Evolutionary conservation across 225 moss, liverwort and hornwort species (phyloP), one percentile per base, ranked within the genome.

Genomic region (Antitrichia curtipendula): DNA sequence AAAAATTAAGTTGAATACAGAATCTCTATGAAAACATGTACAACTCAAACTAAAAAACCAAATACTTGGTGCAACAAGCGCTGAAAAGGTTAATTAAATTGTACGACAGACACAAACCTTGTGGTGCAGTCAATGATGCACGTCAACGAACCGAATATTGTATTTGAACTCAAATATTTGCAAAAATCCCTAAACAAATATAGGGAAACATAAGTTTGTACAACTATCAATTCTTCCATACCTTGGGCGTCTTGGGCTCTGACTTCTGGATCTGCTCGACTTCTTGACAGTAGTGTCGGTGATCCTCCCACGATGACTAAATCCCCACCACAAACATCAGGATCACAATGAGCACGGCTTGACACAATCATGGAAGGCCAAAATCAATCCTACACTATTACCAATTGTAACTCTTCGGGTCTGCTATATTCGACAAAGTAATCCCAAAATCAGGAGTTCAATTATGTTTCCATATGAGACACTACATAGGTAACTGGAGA

Each of bases 231-330:
- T n/a, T 45, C 53, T 59, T 57, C 45, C 84, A 80, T 83, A 89
- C 97, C 95, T 94, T 86, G 93, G 86, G 86, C 92, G 92, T 60
- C 94, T 95, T 88, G 97, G 97, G 84, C 97, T 97, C 66, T 94
- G 94, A 90, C 97, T 97, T 89, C 97, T 94, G 70, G 97, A 97
- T 89, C 96, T 91, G 87, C 96, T 97, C 81, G 90, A 90, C 78
- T 92, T 94, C 65, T 94, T 95, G 13, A 96, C 93, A 75, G 93
- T 96, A 29, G 91, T 92, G 64, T 97, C 94, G 2, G 97, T 97
- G 57, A 97, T 97, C 89, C 95, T 95, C 40, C 97, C 97, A 45
- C 97, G 94, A 84, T 97, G 97, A 89, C 97, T 97, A 91, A 84
- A 87, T 68, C n/a, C 61, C 80, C 27, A 31, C 16, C 90, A 88